These are phyloP conservation scores for Boletales sp. DNA, from an alignment of 768 basidiomycete species.

Conservation along the genomic window DNA sequence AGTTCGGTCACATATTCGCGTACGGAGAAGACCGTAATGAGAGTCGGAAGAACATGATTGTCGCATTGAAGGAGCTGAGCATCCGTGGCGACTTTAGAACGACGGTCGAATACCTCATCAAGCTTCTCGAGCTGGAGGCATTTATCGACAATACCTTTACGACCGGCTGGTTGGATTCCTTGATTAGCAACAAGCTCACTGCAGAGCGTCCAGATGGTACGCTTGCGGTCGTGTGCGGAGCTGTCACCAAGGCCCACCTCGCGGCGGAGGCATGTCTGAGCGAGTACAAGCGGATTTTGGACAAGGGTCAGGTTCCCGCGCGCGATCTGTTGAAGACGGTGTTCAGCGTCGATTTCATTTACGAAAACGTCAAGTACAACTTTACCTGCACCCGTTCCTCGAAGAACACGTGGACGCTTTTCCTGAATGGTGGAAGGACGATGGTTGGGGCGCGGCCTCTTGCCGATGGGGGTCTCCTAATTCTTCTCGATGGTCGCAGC, in stretches of 20 bases:
- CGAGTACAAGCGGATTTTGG: constrained; percentile 92
- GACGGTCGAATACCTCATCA: constrained; percentile 99
- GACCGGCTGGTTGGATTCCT: constrained; percentile 96
- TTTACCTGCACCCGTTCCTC: constrained; percentile 95
- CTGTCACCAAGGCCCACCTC: constrained; percentile 91
- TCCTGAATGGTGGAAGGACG: constrained; percentile 92
- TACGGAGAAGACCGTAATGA: constrained; percentile 96
- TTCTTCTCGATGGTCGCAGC: constrained; percentile 88
- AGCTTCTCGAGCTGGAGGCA: constrained; percentile 90
- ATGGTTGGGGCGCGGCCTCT: constrained; percentile 89
- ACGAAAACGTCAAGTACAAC: constrained; percentile 91
- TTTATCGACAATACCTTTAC: constrained; percentile 98
- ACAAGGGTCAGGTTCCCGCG: constrained; percentile 97
- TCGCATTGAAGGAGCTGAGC: constrained; percentile 95
- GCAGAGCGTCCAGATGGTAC: constrained; percentile 93
- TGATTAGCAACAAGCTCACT: constrained; percentile 96
- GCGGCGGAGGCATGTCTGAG: constrained; percentile 85
- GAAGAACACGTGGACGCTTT: constrained; percentile 85
- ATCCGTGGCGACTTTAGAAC: constrained; percentile 99
- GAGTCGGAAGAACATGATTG: constrained; percentile 98
- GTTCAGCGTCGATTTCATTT: constrained; percentile 95
- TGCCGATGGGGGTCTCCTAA: constrained; percentile 91
- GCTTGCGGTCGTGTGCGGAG: constrained; percentile 93
- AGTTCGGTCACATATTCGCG: constrained; percentile 99
- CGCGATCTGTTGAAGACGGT: constrained; percentile 95